phyloP scores from a whole-genome alignment of 176 grass and related monocot species.

The Leersia perrieri region DNA sequence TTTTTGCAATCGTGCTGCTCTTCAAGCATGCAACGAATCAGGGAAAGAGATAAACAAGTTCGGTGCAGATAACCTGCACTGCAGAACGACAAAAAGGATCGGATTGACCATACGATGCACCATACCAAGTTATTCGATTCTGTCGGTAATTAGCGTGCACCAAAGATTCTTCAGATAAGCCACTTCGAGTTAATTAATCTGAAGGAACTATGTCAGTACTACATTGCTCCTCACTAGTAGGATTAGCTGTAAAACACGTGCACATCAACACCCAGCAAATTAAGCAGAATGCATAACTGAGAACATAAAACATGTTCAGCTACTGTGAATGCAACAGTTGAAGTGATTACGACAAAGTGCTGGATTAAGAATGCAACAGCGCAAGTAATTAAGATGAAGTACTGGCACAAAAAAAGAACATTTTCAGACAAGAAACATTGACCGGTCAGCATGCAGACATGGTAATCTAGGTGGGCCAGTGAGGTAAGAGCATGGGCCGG shows the following conservation, averaged over 20 bases:
- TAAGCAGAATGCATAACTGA: not conserved
- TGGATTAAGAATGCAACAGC: not conserved
- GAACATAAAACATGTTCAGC: not conserved
- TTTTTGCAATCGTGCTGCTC: not conserved
- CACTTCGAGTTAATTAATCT: not conserved
- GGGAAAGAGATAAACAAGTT: not conserved
- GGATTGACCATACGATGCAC: slow-evolving; percentile 4
- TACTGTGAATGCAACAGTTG: not conserved
- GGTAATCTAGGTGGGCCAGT: not conserved
- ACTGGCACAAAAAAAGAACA: too few relatives aligned
- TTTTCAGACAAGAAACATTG: not conserved
- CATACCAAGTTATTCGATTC: slow-evolving; percentile 8
- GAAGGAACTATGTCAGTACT: not conserved
- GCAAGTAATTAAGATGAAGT: too few relatives aligned
- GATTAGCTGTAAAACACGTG: slow-evolving; percentile 30
- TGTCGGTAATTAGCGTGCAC: slow-evolving; percentile 30
- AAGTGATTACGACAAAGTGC: not conserved
- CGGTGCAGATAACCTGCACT: slow-evolving; percentile 10
- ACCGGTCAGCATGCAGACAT: not conserved
- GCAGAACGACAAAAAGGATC: not conserved
- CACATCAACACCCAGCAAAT: not conserved
- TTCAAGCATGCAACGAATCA: slow-evolving; percentile 2
- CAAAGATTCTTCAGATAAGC: slow-evolving; percentile 34
- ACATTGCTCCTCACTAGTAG: slow-evolving; percentile 21
- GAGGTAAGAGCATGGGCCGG: not conserved